Base-by-base conservation (phyloP, 2,329 filamentous ascomycete genomes). In the Sclerotinia sclerotiorum region DNA sequence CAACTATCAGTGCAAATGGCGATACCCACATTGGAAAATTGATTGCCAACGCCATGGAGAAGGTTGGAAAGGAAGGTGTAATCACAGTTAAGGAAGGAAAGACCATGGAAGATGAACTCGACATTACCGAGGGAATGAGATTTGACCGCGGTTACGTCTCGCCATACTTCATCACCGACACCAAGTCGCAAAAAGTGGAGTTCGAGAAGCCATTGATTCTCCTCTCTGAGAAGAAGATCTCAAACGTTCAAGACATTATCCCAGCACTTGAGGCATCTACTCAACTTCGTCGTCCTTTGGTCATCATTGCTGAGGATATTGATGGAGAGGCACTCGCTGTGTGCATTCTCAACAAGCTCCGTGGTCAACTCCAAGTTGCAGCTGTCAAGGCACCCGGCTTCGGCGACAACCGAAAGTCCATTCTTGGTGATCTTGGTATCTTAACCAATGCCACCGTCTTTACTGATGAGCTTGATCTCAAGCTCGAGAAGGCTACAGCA, bases 71-170 rank as follows among this genome's bases (percentile, higher is more conserved):
- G 88, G 95, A 99, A 85, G 95, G 95, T 86, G 95, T 99, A 79
- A 99, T 99, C 81, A 99, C 95, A 69, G 94, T 98, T 79, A 99
- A 99, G 90, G 95, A 99, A 87, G 95, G 95, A 80, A 99, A 98
- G 91, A 98, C 95, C 70, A 90, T 97, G 79, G 89, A 92, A 77
- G 95, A 99, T 76, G 95, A 99, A 88, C 90, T 99, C 68, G 95
- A 99, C 84, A 90, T 99, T 71, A 99, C 95, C 70, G 95, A 99
- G 90, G 95, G 95, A 80, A 99, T 99, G 95, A 93, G 95, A 82
- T 99, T 99, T 84, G 95, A 99, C 88, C 94, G 95, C 79, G 95
- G 95, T 72, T 99, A 91, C 82, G 94, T 97, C 79, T 99, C 95
- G 35, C 94, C 95, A 76, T 99, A 99, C 90, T 99, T 99, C 87